Evolutionary conservation across 1,284 basidiomycete genomes (phyloP).

Genomic region (Moesziomyces sp.): DNA sequence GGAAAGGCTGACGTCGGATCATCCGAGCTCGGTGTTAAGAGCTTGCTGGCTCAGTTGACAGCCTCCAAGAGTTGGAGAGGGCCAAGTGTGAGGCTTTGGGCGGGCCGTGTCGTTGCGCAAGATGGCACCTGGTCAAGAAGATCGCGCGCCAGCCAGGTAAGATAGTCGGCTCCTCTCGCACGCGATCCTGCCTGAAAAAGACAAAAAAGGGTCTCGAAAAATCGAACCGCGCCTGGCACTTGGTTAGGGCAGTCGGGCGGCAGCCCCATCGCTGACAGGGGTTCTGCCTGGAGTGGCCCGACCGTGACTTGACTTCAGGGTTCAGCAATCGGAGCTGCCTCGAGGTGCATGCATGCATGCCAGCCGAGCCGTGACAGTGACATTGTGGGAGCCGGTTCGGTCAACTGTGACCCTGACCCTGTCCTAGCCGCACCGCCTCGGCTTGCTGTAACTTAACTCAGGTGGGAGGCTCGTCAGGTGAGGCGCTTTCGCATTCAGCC

Average conservation of each 20-base stretch:
- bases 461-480: not conserved
- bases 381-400: not conserved
- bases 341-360: not conserved
- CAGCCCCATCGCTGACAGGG: not conserved
- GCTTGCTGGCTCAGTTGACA: not conserved
- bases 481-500: too few relatives aligned
- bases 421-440: not conserved
- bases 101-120: not conserved
- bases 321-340: constrained; percentile 1
- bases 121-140: not conserved
- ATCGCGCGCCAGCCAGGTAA: not conserved
- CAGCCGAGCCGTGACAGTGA: not conserved
- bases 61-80: too few relatives aligned
- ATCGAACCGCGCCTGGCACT: not conserved
- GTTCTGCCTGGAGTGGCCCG: not conserved
- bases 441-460: too few relatives aligned
- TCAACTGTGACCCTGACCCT: too few relatives aligned
- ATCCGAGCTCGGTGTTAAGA: too few relatives aligned
- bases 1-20: too few relatives aligned
- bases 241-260: too few relatives aligned
- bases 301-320: constrained; percentile 18
- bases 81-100: too few relatives aligned
- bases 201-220: not conserved
- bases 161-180: not conserved
- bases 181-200: not conserved